Evolutionary conservation across 306 rosid genomes (phyloP), one percentile per base, ranked within the genome.

Genomic region (Prunus salicina): DNA sequence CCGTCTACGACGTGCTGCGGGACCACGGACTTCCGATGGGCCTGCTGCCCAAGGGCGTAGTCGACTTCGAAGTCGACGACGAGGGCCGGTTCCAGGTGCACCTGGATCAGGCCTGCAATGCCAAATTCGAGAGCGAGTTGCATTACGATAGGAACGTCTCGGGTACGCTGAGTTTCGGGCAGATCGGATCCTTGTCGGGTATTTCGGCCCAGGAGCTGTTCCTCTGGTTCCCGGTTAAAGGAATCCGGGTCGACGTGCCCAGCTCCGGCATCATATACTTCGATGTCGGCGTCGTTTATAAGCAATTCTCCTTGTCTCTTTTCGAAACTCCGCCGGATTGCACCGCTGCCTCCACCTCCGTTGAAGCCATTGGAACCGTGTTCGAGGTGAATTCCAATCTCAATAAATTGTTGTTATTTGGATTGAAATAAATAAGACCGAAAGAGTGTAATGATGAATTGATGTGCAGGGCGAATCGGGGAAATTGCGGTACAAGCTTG

Each of bases 41-140:
- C 1, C 77, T 93, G 46, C 86, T 91, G 19, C 98, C 97, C 0
- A 86, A 88, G 78, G 96, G 93, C 1, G 86, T 93, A 8, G 83
- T 22, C 50, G 86, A 93, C 3, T 93, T 88, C 76, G 80, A 76
- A 14, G 27, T 91, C 16, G 89, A 57, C 9, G 75, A 69, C 3
- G 85, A 51, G 3, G 97, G 98, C 1, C 16, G 18, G 1, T 93
- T 93, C 76, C 65, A 86, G 85, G 93, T 83, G 0, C 82, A 84
- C 75, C 76, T 91, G 62, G 98, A 93, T 73, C 92, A 86, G 78
- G 93, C 96, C 15, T 93, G 98, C 78, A 88, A 91, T 80, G 98
- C 98, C 45, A 87, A 89, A 78, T 93, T 93, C 76, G 96, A 93
- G 80, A 93, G 76, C 80, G 84, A 88, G 43, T 83, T 93, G 74